Base-by-base conservation (phyloP, 495 filamentous ascomycete species). In the Rostrohypoxylon terebratum region DNA sequence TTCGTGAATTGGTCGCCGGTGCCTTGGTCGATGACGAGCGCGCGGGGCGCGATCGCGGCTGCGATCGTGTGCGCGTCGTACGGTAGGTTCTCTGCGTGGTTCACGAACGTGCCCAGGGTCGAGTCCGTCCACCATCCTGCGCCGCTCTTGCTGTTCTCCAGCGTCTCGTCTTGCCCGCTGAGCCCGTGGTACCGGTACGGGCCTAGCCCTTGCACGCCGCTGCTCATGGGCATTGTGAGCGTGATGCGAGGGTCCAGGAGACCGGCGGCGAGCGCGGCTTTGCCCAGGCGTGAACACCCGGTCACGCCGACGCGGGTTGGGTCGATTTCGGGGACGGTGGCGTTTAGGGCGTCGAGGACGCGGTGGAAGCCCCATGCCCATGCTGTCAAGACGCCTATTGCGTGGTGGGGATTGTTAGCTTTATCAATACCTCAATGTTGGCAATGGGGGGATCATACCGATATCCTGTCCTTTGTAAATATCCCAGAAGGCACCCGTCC, bases 351-450 rank as follows among this genome's bases (percentile, higher is more conserved):
- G 78, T 87, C 85, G 50, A 86, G 83, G 4, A 82, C 81, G 34
- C 83, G 79, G 71, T 86, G 84, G 78, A 87, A 87, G 25, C 83
- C 83, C 84, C 85, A 87, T 14, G 83, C 85, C 85, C 85, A 86
- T 11, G 85, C 84, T 1, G 83, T 84, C 33, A 87, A 69, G 40
- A 82, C 78, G 51, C 84, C 85, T 86, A 38, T 40, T 38, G 16
- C 9, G 16, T 45, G 6, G 47, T 51, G 31, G 50, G 13, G 13
- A 3, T 13, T 11, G 20, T 50, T 11, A 50, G 47, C 47, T 7
- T 20, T 28, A 4, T 11, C n/a, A 14, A 1, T 3, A 0, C 0
- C 14, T 25, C 20, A 2, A 4, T 59, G 5, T 7, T 18, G 8
- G 11, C 4, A 21, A 20, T 6, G 10, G 13, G 4, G 21, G 8